Evolutionary conservation across 345 rosid genomes (phyloP).

Genomic region (Microthlaspi erraticum): DNA sequence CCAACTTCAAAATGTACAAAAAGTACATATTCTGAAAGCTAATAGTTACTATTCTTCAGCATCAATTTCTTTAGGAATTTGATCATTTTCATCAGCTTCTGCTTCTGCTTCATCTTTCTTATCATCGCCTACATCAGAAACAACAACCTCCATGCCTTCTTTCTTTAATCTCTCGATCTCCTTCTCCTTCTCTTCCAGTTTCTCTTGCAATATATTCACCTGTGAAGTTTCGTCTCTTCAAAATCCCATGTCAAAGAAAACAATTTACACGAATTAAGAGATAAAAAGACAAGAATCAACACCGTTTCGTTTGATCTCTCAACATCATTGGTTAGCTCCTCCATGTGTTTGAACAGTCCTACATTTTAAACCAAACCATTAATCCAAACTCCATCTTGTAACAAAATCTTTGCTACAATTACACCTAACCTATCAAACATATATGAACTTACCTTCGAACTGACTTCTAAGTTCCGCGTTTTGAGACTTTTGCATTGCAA

Average conservation of each 20-base stretch:
- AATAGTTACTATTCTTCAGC: constrained; percentile 33
- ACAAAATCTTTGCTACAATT: neutral
- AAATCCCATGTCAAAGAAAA: neutral
- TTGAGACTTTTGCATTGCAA: constrained; percentile 83
- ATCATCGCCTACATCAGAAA: constrained; percentile 41
- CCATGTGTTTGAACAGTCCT: constrained; percentile 75
- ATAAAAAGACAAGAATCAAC: constrained; percentile 19
- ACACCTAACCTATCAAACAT: neutral
- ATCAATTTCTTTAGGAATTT: constrained; percentile 45
- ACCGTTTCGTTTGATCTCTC: constrained; percentile 94
- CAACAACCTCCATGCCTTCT: constrained; percentile 48
- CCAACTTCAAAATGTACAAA: constrained; percentile 35
- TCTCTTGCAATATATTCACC: constrained; percentile 78
- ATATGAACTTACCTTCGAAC: constrained; percentile 74
- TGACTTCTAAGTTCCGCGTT: constrained; percentile 84
- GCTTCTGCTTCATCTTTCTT: constrained; percentile 34
- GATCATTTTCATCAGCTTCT: constrained; percentile 33
- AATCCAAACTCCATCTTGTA: constrained; percentile 22
- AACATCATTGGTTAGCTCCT: constrained; percentile 73
- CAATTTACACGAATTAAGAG: neutral
- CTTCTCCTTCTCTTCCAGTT: constrained; percentile 69
- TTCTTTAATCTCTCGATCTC: constrained; percentile 57
- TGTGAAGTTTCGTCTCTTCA: constrained; percentile 38
- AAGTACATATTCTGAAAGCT: constrained; percentile 27
- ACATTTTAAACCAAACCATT: constrained; percentile 41